These are phyloP conservation scores for Aspergillus sp. DNA, from an alignment of 2,329 filamentous ascomycete genomes.

Conservation along the genomic window DNA sequence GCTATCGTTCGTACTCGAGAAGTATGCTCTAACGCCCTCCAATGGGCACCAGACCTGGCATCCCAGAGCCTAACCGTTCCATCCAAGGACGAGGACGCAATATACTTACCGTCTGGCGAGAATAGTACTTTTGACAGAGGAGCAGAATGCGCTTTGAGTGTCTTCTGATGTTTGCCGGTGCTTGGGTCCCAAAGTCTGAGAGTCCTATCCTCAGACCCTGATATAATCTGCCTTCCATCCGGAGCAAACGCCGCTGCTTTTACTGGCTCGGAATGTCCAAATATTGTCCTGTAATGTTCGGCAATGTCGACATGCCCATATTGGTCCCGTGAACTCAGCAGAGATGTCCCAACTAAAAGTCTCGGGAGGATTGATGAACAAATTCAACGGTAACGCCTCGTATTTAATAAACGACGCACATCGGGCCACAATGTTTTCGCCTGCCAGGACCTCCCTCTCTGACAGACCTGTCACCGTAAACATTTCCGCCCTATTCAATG, in stretches of 20 bases:
- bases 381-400: background rate
- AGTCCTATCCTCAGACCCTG: background rate
- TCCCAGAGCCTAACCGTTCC: no score
- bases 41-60: no score
- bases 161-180: no score
- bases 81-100: no score
- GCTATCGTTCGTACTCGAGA: no score
- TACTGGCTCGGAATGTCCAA: background rate
- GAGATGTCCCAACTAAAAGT: background rate
- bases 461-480: background rate
- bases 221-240: background rate
- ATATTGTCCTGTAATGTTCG: background rate
- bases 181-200: background rate
- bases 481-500: background rate
- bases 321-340: background rate
- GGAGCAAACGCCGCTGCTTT: background rate
- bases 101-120: no score
- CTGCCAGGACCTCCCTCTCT: background rate
- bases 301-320: background rate
- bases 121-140: no score
- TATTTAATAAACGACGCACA: background rate
- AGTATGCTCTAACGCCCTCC: no score
- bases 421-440: background rate
- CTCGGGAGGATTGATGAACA: background rate
- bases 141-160: no score